Evolutionary conservation across 441 rosid species (phyloP), one percentile per base, ranked within the genome.

Genomic region (Metrosideros polymorpha): DNA sequence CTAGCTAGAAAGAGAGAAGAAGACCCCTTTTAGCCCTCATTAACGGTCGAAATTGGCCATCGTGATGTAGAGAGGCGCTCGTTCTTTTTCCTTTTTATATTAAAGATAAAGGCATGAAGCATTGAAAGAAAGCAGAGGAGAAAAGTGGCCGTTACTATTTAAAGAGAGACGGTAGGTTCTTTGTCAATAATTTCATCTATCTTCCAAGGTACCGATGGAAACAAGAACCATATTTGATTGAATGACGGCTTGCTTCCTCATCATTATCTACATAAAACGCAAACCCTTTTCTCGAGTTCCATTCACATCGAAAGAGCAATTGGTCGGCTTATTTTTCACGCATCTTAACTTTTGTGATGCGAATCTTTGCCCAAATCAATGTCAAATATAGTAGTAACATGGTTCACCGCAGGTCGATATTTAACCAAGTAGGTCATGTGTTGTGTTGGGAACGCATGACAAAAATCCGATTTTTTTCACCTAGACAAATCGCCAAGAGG

Each of bases 401-500:
- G 76, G 5, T 32, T 9, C 2, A 17, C 3, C 12, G 43, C 2
- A 13, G 75, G 76, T 63, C 24, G 5, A 63, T 63, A 32, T 4
- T 63, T 32, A 19, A 63, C 43, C 43, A 18, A 18, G 45, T 3
- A 18, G 14, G 76, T 63, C 76, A 0, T 32, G 43, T 18, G 2
- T 4, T 4, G 76, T 18, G 42, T 4, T 9, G 76, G 4, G 24
- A 35, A 1, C 0, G 25, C 18, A 24, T 0, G 2, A 19, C 24
- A 22, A 5, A 10, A 10, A 5, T 5, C 14, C 1, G n/a, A 35
- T 71, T 10, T 27, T 27, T 1, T 66, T 35, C 1, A 9, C 9
- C 12, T 0, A 0, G 0, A 1, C 7, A 66, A 12, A 66, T 66
- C 13, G 13, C 4, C 6, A 5, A 22, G 15, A 35, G 8, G 1